Evolutionary conservation across 2,329 filamentous ascomycete genomes (phyloP), one percentile per base, ranked within the genome.

Genomic region (Pezicula radicicola): DNA sequence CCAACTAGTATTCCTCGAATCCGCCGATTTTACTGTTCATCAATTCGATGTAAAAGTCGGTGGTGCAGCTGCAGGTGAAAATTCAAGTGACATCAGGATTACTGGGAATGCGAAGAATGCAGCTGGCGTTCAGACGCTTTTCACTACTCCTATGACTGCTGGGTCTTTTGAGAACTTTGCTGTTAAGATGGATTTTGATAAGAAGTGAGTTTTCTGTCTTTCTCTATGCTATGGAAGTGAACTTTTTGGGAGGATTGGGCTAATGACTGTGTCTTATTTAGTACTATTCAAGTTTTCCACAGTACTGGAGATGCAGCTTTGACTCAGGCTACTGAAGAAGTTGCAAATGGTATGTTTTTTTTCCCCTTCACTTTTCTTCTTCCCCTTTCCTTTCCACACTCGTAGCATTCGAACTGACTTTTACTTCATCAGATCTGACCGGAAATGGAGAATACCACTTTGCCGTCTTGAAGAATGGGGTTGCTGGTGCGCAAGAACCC

Each of bases 391-490:
- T 8, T 30, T 30, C 28, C 28, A 30, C 28, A 8, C 10, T 30
- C 7, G 10, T 7, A 30, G 28, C 6, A 30, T 7, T 7, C 28
- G 10, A 10, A 7, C 30, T 33, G 12, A 33, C 30, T 7, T 33
- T 33, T 10, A 33, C 7, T 12, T 33, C 3, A 33, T 33, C 3
- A 51, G 52, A 55, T 33, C 50, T 48, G 25, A 10, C 72, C 41
- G 81, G 81, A 9, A 73, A 76, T 48, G 81, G 81, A 21, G 80
- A 84, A 62, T 83, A 77, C 65, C 81, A 85, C 64, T 75, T 84
- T 47, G 82, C 81, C 41, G 63, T 84, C 1, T 69, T 85, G 53
- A 85, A 84, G 75, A 83, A 84, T 72, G 74, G 77, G 7, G 47
- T 52, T 18, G 54, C 6, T 12, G 78, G 75, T 15, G 70, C 67